Percentiles rank a stretch among this genome's conserved stretches.
These are phyloP conservation scores for Cicer chorassanicum DNA, from an alignment of 306 rosid genomes.

Conservation along the genomic window DNA sequence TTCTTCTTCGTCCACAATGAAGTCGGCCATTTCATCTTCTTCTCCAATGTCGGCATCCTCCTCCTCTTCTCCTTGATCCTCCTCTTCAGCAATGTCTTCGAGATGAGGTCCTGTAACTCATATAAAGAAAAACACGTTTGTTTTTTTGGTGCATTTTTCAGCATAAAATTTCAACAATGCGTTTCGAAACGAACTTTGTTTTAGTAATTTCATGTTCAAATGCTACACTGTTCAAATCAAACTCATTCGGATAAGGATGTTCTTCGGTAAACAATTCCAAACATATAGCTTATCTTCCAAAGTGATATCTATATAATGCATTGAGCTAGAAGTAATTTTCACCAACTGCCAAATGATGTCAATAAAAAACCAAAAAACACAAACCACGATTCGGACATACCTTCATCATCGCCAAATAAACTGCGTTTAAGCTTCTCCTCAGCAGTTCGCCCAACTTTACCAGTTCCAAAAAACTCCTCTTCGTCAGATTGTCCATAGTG, in stretches of 20 bases:
- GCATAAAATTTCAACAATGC: conserved; percentile 6
- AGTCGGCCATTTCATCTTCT: conserved; percentile 98
- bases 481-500: conserved; percentile 81
- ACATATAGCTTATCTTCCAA: conserved; percentile 5
- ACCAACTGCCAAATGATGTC: conserved; percentile 17
- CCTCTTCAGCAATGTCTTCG: conserved; percentile 94
- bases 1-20: conserved; percentile 91
- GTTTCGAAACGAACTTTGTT: conserved; percentile 8
- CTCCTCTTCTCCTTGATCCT: conserved; percentile 90
- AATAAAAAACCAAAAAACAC: conserved; percentile 35
- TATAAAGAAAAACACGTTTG: background rate
- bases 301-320: background rate
- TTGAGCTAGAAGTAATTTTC: conserved; percentile 23
- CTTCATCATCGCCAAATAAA: conserved; percentile 93
- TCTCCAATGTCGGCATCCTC: conserved; percentile 92
- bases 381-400: conserved; percentile 46
- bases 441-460: conserved; percentile 87
- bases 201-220: conserved; percentile 4
- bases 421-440: conserved; percentile 90
- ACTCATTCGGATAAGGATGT: background rate
- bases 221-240: conserved; percentile 9
- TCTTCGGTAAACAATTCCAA: conserved; percentile 10
- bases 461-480: conserved; percentile 81
- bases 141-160: conserved; percentile 15
- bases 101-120: conserved; percentile 66